Evolutionary conservation across 805 yeast genomes (phyloP), one percentile per base, ranked within the genome.

Genomic region (Ogataea trehalophila): DNA sequence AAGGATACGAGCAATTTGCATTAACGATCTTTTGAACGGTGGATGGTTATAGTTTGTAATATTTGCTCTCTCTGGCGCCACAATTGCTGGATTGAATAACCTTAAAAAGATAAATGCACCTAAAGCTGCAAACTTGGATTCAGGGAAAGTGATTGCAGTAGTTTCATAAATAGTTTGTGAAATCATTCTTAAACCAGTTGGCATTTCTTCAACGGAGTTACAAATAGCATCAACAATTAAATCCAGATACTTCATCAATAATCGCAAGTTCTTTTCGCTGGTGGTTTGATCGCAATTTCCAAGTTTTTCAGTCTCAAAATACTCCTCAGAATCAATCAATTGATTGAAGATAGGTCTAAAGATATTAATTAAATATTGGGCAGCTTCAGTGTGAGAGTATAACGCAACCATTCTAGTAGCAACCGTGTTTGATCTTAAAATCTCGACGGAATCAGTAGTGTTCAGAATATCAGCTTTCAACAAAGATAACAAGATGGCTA

Each of bases 81-180:
- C 91, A 56, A 91, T 82, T 0, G 96, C 95, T 13, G 98, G 97
- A 61, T 95, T 86, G 50, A 85, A 75, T 52, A 85, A 80, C 47
- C 96, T 70, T 55, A 92, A 71, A 59, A 92, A 91, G 46, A 92
- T 71, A 61, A 87, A 92, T 0, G 96, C 90, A 0, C 97, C 96
- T 26, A 89, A 85, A 1, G 95, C 89, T 37, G 81, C 72, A 36
- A 77, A 71, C 40, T 83, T 76, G 37, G 84, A 85, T 37, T 78
- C 81, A 0, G 86, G 87, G 55, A 85, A 85, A 54, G 79, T 80
- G n/a, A 67, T 65, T 29, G 74, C 68, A 45, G 87, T 81, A 46
- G 83, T 70, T 37, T 68, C 61, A 66, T 75, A 73, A 50, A 89
- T 81, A 40, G 83, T 76, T 53, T 81, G 72, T 53, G 96, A 84